Evolutionary conservation across 371 early-diverging fungal species (phyloP), one percentile per base, ranked within the genome.

Genomic region (Rhizopus sp.): DNA sequence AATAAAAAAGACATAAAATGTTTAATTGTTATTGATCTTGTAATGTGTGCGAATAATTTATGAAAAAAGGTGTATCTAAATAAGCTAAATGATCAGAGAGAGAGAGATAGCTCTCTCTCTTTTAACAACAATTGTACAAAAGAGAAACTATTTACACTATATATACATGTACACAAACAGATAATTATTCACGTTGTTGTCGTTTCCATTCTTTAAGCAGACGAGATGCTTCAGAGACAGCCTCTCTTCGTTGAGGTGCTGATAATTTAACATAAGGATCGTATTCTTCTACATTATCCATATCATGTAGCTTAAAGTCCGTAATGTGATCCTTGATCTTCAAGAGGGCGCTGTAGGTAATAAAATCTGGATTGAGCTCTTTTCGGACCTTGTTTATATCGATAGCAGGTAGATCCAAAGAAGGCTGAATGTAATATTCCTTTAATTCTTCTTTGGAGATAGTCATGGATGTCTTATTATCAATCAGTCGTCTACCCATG

Each of bases 401-500:
- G 3, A 51, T 50, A 12, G 23, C 10, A 3, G 32, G 40, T 23
- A 62, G 9, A 39, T 56, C 35, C 2, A 13, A 5, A 10, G 31
- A 15, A 8, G 62, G 56, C 1, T 3, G 3, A 16, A 12, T 30
- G 33, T 44, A 62, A 32, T 62, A 62, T 23, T 30, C 16, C 7
- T n/a, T 37, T 4, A 62, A 31, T 0, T 62, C 56, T 4, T 39
- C 52, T 49, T 46, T 62, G 3, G 62, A 55, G 8, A 62, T 39
- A 8, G 9, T 48, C 1, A 34, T 4, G 0, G 56, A 23, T 15
- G 17, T 8, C 54, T 81, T 81, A 56, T 86, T 82, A 64, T 90
- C 90, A 3, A 90, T 75, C 3, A 86, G 83, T 13, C 80, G 81
- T 47, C 80, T 81, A 23, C 2, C 23, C 23, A 23, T 23, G 23